Evolutionary conservation across 2,329 filamentous ascomycete species (phyloP).

Genomic region (Stromatinia cepivora): DNA sequence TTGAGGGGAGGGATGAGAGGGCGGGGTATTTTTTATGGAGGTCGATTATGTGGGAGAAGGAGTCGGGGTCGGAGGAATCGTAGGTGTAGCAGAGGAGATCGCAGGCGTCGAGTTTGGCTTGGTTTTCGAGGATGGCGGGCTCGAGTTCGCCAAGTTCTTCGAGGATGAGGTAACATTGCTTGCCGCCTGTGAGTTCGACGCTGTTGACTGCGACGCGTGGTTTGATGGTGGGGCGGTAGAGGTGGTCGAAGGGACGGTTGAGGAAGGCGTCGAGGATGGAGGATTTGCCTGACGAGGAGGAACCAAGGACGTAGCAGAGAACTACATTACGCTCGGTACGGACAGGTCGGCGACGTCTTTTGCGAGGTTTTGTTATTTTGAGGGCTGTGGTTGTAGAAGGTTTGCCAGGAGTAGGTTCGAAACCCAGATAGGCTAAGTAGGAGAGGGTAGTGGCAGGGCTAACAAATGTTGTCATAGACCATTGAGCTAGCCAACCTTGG

Average conservation of each 20-base stretch:
- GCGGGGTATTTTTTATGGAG: constrained; percentile 77
- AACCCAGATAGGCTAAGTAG: constrained; percentile 94
- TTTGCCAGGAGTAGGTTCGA: constrained; percentile 77
- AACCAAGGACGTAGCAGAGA: constrained; percentile 87
- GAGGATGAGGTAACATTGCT: constrained; percentile 94
- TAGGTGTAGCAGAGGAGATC: constrained; percentile 95
- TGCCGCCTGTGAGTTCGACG: constrained; percentile 91
- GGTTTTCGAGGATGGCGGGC: constrained; percentile 89
- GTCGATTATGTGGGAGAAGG: constrained; percentile 86
- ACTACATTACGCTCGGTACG: constrained; percentile 93
- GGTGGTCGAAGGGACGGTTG: constrained; percentile 77
- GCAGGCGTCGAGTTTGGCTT: constrained; percentile 84
- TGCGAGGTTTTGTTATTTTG: constrained; percentile 89
- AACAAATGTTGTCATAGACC: constrained; percentile 99
- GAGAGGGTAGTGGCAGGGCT: constrained; percentile 93
- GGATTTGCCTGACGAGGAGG: constrained; percentile 85
- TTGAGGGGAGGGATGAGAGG: constrained; percentile 82
- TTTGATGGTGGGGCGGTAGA: constrained; percentile 93
- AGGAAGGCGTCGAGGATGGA: constrained; percentile 88
- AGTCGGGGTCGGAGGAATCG: constrained; percentile 95
- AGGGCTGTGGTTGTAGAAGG: constrained; percentile 79
- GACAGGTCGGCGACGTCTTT: constrained; percentile 76
- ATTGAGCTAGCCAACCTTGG: constrained; percentile 97
- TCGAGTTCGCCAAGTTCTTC: constrained; percentile 96
- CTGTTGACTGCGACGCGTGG: constrained; percentile 92